Percentiles rank a stretch among this genome's conserved stretches.
phyloP scores from a whole-genome alignment of 345 rosid species.

The Litchi chinensis region DNA sequence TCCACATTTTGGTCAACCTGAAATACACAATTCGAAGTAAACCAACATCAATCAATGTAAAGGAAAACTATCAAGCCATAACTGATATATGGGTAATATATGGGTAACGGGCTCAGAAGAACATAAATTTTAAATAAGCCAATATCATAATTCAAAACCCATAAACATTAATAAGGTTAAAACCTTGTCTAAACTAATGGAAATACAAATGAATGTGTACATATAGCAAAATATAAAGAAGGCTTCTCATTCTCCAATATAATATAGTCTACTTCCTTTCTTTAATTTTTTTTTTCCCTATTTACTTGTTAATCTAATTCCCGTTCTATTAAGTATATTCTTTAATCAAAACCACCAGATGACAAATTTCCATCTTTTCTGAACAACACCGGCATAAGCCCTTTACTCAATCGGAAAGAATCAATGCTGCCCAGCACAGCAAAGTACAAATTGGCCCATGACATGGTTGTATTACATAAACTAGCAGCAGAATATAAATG shows the following conservation, averaged over 20 bases:
- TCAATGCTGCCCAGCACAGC: constrained; percentile 4
- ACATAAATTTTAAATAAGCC: not conserved
- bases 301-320: not conserved
- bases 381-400: not conserved
- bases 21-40: constrained; percentile 21
- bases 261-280: not conserved
- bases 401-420: not conserved
- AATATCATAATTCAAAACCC: constrained; percentile 1
- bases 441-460: not conserved
- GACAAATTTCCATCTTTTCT: too few species aligned
- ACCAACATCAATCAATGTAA: constrained; percentile 15
- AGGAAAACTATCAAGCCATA: not conserved
- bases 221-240: not conserved
- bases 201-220: not conserved
- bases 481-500: constrained; percentile 8
- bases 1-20: constrained; percentile 98
- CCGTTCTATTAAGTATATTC: not conserved
- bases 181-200: too few species aligned
- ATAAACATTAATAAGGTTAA: not conserved
- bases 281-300: not conserved
- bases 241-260: not conserved
- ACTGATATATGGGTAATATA: not conserved
- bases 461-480: not conserved
- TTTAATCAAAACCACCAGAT: not conserved
- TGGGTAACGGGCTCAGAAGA: not conserved